Conservation (phyloP, 192 early-diverging fungal genomes). For the Chytriomyces sp. region DNA sequence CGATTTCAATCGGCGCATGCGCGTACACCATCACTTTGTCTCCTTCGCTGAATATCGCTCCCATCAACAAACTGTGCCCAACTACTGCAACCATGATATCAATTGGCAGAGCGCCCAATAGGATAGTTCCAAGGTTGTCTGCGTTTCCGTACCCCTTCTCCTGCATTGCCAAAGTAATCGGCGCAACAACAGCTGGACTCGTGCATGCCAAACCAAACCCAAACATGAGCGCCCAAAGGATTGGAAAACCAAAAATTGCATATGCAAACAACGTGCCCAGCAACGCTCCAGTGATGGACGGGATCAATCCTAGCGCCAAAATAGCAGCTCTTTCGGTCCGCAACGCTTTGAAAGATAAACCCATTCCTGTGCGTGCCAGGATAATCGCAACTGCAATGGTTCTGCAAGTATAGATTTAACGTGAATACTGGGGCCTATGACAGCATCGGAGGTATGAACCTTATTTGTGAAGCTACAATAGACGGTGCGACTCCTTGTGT, state of each 20-base stretch:
- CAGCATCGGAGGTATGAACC: neutral
- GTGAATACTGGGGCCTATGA: neutral
- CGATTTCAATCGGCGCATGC: constrained; percentile 10
- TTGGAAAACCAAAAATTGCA: neutral
- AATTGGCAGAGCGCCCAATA: neutral
- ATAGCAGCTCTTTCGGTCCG: neutral
- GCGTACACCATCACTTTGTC: neutral
- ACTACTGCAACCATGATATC: constrained; percentile 15
- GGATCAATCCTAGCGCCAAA: neutral
- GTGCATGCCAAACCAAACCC: constrained; percentile 9
- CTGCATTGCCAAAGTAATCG: neutral
- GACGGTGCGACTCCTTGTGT: neutral
- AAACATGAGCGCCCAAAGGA: constrained; percentile 3
- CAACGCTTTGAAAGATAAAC: neutral
- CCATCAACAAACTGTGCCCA: neutral
- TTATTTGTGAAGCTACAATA: constrained; percentile 2
- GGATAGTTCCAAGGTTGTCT: neutral
- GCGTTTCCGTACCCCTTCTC: constrained; percentile 12
- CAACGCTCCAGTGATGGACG: constrained; percentile 11
- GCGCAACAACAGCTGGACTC: neutral
- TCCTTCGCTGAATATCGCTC: neutral
- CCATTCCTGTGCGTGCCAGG: constrained; percentile 7
- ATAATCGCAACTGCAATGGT: constrained; percentile 10
- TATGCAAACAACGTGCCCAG: neutral
- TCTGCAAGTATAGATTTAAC: neutral